Percentiles rank a stretch among this genome's conserved stretches.
These are phyloP conservation scores for Alternaria alternata DNA, from an alignment of 2,329 filamentous ascomycete species.

Conservation along the genomic window DNA sequence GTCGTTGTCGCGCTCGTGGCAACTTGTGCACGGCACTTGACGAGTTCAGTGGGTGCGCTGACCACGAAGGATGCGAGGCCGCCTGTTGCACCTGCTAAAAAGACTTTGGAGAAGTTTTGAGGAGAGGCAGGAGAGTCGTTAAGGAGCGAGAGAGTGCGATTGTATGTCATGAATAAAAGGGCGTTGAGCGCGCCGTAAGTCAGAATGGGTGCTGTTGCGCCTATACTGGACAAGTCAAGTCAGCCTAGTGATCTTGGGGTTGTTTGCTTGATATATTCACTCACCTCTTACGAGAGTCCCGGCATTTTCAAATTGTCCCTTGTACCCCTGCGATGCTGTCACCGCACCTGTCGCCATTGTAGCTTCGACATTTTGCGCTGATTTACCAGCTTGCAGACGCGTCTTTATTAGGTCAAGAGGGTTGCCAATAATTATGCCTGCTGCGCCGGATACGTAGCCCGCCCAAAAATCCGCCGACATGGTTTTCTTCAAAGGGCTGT, in stretches of 20 bases:
- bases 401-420: conserved; percentile 83
- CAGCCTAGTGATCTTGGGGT: background rate
- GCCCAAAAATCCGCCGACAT: conserved; percentile 96
- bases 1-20: conserved; percentile 47
- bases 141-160: conserved; percentile 76
- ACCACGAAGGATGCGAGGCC: conserved; percentile 87
- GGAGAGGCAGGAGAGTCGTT: conserved; percentile 35
- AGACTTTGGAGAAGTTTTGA: conserved; percentile 70
- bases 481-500: conserved; percentile 1
- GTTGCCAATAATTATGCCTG: conserved; percentile 88
- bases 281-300: conserved; percentile 50
- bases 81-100: conserved; percentile 79
- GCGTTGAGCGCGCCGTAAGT: conserved; percentile 93
- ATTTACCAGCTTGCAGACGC: conserved; percentile 73
- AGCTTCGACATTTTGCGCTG: conserved; percentile 22
- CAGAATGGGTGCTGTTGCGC: conserved; percentile 83
- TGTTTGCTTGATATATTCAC: background rate
- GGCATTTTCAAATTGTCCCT: conserved; percentile 47
- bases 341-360: conserved; percentile 11
- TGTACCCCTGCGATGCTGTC: conserved; percentile 30
- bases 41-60: conserved; percentile 85
- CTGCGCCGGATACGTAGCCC: conserved; percentile 85
- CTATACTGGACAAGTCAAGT: conserved; percentile 52
- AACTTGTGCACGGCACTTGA: conserved; percentile 91
- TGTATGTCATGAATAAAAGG: conserved; percentile 89